These are phyloP conservation scores for Lactarius tabidus DNA, from an alignment of 768 basidiomycete species.

Conservation along the genomic window DNA sequence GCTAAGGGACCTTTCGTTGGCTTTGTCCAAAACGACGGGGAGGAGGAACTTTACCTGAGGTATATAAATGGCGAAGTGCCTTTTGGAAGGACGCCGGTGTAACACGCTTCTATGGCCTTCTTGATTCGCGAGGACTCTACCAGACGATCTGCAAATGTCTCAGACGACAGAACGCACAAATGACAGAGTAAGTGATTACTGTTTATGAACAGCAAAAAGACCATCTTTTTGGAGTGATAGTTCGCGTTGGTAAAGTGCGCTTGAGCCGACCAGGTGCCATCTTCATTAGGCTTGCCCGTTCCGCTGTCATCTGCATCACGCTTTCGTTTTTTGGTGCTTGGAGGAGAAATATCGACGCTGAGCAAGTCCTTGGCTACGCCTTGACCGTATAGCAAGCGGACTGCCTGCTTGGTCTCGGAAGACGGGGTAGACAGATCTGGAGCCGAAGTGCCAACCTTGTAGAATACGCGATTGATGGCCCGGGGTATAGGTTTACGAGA, in stretches of 20 bases:
- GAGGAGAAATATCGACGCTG: slow-evolving; percentile 31
- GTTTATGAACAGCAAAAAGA: slow-evolving; percentile 91
- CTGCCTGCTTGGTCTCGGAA: slow-evolving; percentile 62
- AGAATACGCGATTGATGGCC: not conserved
- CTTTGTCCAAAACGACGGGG: not conserved
- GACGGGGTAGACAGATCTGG: slow-evolving; percentile 83
- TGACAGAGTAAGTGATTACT: slow-evolving; percentile 46
- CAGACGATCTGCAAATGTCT: slow-evolving; percentile 63
- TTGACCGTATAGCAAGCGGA: slow-evolving; percentile 78
- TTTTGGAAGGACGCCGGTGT: slow-evolving; percentile 82
- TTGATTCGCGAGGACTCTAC: slow-evolving; percentile 89
- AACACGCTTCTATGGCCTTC: slow-evolving; percentile 81
- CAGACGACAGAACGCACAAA: not conserved
- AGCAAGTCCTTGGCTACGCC: slow-evolving; percentile 75
- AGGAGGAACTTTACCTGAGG: slow-evolving; percentile 57
- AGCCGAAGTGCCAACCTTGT: slow-evolving; percentile 62
- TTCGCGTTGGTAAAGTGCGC: slow-evolving; percentile 82
- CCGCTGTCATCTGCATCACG: slow-evolving; percentile 31
- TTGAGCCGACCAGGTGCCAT: slow-evolving; percentile 60
- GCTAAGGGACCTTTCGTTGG: slow-evolving; percentile 37
- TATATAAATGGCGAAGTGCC: slow-evolving; percentile 91
- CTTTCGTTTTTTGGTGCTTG: slow-evolving; percentile 28
- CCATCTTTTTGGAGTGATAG: slow-evolving; percentile 81
- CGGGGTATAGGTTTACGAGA: not conserved
- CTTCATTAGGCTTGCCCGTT: slow-evolving; percentile 32